Conservation (phyloP, 805 yeast genomes). For the Scheffersomyces stipitis region DNA sequence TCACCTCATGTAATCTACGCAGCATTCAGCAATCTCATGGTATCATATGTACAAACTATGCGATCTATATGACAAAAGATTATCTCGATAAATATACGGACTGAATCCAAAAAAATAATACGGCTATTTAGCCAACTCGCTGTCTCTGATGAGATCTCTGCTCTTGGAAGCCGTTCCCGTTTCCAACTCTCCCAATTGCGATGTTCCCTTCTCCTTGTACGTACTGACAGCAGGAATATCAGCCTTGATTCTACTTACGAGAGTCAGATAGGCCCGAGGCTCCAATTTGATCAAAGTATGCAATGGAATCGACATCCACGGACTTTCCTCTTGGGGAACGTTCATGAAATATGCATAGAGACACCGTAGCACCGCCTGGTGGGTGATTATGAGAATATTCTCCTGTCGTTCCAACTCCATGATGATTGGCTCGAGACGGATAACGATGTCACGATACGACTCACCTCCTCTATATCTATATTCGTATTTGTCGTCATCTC, state of each 20-base stretch:
- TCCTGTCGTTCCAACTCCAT: conserved; percentile 99
- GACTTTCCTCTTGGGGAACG: conserved; percentile 94
- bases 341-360: conserved; percentile 98
- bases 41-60: no score
- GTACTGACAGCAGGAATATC: conserved; percentile 98
- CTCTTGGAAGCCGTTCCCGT: conserved; percentile 40
- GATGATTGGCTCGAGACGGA: conserved; percentile 92
- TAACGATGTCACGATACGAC: conserved; percentile 92
- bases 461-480: conserved; percentile 98
- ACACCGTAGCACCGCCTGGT: conserved; percentile 95
- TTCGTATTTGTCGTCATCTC: conserved; percentile 94
- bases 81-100: no score
- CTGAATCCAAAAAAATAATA: no score
- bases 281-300: conserved; percentile 93
- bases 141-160: conserved; percentile 50
- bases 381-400: conserved; percentile 91
- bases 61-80: no score
- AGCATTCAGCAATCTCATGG: no score
- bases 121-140: no score
- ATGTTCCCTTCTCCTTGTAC: conserved; percentile 91
- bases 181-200: conserved; percentile 54
- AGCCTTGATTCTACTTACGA: conserved; percentile 87
- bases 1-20: no score
- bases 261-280: conserved; percentile 90
- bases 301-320: conserved; percentile 98